Conservation (phyloP, 1,284 basidiomycete species). For the Boletus holoroseus region DNA sequence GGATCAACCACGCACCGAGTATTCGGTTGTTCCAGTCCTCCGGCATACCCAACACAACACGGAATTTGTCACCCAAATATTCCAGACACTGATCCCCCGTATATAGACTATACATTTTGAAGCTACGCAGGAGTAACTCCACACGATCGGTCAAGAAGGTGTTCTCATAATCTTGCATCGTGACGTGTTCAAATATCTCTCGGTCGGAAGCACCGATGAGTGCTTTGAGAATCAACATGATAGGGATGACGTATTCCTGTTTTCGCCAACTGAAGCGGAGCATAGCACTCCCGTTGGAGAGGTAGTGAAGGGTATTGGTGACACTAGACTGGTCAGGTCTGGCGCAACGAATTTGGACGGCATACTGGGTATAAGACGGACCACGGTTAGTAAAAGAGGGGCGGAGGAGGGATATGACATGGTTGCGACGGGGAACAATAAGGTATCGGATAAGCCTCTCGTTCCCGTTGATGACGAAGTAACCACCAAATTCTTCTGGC, state of each 20-base stretch:
- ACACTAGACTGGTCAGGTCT: slow-evolving; percentile 86
- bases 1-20: slow-evolving; percentile 80
- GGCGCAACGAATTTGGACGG: slow-evolving; percentile 93
- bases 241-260: slow-evolving; percentile 98
- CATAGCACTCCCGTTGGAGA: slow-evolving; percentile 94
- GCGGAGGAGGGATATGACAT: slow-evolving; percentile 82
- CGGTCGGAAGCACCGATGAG: slow-evolving; percentile 92
- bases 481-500: slow-evolving; percentile 97
- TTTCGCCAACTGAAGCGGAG: slow-evolving; percentile 96
- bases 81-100: slow-evolving; percentile 93
- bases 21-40: slow-evolving; percentile 90
- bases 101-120: slow-evolving; percentile 87
- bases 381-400: slow-evolving; percentile 89
- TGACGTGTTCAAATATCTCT: slow-evolving; percentile 96
- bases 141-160: slow-evolving; percentile 98
- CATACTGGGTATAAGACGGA: slow-evolving; percentile 90
- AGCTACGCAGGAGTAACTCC: slow-evolving; percentile 94
- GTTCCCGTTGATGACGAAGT: slow-evolving; percentile 99
- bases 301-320: slow-evolving; percentile 96
- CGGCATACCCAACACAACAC: slow-evolving; percentile 85
- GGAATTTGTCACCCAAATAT: slow-evolving; percentile 97
- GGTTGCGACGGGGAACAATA: slow-evolving; percentile 85
- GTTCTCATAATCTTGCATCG: slow-evolving; percentile 96
- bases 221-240: slow-evolving; percentile 96
- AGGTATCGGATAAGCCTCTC: slow-evolving; percentile 98